phyloP scores from a whole-genome alignment of 2,329 filamentous ascomycete species.

The Aspergillus sp. region DNA sequence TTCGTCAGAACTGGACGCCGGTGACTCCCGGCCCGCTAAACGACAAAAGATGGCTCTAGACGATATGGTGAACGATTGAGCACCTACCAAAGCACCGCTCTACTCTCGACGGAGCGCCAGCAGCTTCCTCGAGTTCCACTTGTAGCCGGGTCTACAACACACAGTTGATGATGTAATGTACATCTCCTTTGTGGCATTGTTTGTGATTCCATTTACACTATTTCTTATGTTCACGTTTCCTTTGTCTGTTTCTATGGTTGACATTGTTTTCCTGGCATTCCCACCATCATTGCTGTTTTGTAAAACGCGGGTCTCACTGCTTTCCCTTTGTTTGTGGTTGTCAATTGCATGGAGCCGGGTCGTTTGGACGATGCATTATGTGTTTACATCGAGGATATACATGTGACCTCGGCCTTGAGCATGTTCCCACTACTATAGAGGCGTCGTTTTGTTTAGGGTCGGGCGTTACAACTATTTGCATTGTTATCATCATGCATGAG shows the following conservation, averaged over 20 bases:
- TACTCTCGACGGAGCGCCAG: neutral
- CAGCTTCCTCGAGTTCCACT: slow-evolving; percentile 4
- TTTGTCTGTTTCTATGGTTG: neutral
- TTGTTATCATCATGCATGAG: neutral
- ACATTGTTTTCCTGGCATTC: neutral
- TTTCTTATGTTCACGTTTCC: slow-evolving; percentile 3
- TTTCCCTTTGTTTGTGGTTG: neutral
- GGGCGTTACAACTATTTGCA: neutral
- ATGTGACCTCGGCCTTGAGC: slow-evolving; percentile 4
- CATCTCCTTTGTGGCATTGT: slow-evolving; percentile 17
- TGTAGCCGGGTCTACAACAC: slow-evolving; percentile 21
- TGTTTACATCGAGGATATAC: slow-evolving; percentile 5
- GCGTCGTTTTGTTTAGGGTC: slow-evolving; percentile 10
- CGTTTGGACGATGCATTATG: slow-evolving; percentile 13
- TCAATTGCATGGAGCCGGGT: slow-evolving; percentile 4
- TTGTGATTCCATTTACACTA: slow-evolving; percentile 1
- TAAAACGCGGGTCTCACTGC: neutral
- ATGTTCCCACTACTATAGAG: slow-evolving; percentile 14
- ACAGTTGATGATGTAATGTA: slow-evolving; percentile 19
- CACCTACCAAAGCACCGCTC: neutral
- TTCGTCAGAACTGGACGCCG: slow-evolving; percentile 16
- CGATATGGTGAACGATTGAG: slow-evolving; percentile 40
- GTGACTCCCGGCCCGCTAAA: slow-evolving; percentile 30
- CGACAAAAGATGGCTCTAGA: slow-evolving; percentile 40
- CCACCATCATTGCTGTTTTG: neutral